Evolutionary conservation across 2,329 filamentous ascomycete genomes (phyloP).

Genomic region (Harringtonia aguacate): DNA sequence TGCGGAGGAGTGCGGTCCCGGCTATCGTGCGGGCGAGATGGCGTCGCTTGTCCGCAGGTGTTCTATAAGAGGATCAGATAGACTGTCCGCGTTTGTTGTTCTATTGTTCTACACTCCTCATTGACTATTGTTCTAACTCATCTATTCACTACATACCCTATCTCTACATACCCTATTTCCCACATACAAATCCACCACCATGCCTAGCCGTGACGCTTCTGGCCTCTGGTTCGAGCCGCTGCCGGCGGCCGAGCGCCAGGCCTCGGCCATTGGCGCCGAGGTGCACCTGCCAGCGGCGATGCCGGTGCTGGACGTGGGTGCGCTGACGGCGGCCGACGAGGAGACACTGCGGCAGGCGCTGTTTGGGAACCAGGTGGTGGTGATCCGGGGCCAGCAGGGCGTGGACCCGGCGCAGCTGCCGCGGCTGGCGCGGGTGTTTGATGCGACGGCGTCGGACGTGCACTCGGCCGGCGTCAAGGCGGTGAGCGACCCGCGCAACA

Average conservation of each 20-base stretch:
- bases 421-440: slow-evolving; percentile 8
- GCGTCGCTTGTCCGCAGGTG: no score
- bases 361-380: slow-evolving; percentile 10
- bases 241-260: slow-evolving; percentile 4
- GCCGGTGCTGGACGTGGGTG: slow-evolving; percentile 3
- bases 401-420: slow-evolving; percentile 6
- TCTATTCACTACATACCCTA: no score
- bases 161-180: no score
- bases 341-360: slow-evolving; percentile 5
- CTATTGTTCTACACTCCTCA: no score
- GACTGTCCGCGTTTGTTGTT: no score
- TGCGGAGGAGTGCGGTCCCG: no score
- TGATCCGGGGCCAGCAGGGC: slow-evolving; percentile 10
- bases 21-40: no score
- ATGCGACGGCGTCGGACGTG: slow-evolving; percentile 7
- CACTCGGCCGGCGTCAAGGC: slow-evolving; percentile 11
- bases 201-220: no score
- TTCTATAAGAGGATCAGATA: no score
- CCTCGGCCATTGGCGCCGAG: slow-evolving; percentile 9
- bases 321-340: slow-evolving; percentile 5
- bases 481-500: slow-evolving; percentile 10
- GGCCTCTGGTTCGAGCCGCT: slow-evolving; percentile 9
- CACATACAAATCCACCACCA: no score
- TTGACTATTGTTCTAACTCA: no score
- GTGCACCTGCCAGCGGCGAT: slow-evolving; percentile 3